Percentiles rank a stretch among this genome's conserved stretches.
Conservation (phyloP, 2,329 filamentous ascomycete genomes). For the Talaromyces rugulosus region DNA sequence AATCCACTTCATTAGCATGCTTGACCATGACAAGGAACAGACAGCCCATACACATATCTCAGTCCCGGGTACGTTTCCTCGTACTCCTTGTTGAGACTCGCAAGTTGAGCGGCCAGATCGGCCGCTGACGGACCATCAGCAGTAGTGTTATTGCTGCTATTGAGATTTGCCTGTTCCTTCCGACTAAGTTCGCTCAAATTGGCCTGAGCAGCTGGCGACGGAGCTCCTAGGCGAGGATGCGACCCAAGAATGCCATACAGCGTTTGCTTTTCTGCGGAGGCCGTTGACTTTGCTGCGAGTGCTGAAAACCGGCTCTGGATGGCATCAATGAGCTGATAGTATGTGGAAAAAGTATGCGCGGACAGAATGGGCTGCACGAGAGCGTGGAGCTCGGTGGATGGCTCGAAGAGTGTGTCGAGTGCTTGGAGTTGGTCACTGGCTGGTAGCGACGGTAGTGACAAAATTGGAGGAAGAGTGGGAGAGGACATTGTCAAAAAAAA, state of each 20-base stretch:
- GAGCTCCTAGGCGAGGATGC: slow-evolving; percentile 76
- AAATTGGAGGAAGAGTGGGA: slow-evolving; percentile 53
- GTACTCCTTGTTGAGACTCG: slow-evolving; percentile 68
- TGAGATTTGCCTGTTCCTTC: slow-evolving; percentile 76
- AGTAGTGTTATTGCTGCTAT: slow-evolving; percentile 29
- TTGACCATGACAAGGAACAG: neutral
- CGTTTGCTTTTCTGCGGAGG: slow-evolving; percentile 47
- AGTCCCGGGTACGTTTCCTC: slow-evolving; percentile 77
- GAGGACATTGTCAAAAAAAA: neutral
- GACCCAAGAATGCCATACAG: slow-evolving; percentile 72
- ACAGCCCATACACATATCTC: slow-evolving; percentile 60
- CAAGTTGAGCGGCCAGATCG: slow-evolving; percentile 56
- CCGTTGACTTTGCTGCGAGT: slow-evolving; percentile 51
- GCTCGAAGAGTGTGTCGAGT: slow-evolving; percentile 81
- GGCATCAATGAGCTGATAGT: slow-evolving; percentile 63
- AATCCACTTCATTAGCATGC: neutral
- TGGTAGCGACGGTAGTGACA: slow-evolving; percentile 53
- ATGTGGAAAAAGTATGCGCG: slow-evolving; percentile 59
- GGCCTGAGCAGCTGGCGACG: slow-evolving; percentile 50
- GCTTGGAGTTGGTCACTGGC: slow-evolving; percentile 49
- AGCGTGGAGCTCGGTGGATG: slow-evolving; percentile 67
- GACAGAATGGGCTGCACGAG: slow-evolving; percentile 66
- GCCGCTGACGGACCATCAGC: slow-evolving; percentile 40
- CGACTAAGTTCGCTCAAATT: slow-evolving; percentile 65
- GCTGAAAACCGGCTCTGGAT: slow-evolving; percentile 61